These are phyloP conservation scores for Ajuga reptans DNA, from an alignment of 305 asterid genomes.

Conservation along the genomic window DNA sequence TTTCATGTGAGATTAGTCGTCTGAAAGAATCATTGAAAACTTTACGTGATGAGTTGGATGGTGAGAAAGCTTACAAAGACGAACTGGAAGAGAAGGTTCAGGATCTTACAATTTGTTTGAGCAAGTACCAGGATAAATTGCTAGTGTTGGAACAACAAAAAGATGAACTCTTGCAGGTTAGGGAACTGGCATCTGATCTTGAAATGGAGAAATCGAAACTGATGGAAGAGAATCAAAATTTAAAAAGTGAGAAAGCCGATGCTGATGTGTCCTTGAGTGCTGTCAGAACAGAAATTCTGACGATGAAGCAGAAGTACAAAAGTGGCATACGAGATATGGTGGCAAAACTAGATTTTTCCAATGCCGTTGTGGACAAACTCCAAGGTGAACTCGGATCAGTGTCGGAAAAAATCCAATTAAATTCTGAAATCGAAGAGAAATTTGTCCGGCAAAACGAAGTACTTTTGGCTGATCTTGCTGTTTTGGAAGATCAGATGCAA, in stretches of 20 bases:
- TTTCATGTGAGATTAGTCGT: slow-evolving; percentile 43
- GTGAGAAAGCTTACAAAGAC: slow-evolving; percentile 39
- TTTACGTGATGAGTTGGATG: slow-evolving; percentile 44
- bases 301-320: slow-evolving; percentile 51
- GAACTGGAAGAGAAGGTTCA: slow-evolving; percentile 47
- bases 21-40: slow-evolving; percentile 44
- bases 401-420: slow-evolving; percentile 44
- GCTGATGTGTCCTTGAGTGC: slow-evolving; percentile 49
- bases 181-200: slow-evolving; percentile 45
- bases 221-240: slow-evolving; percentile 56
- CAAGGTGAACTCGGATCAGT: slow-evolving; percentile 62
- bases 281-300: slow-evolving; percentile 56
- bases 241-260: slow-evolving; percentile 47
- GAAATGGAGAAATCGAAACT: slow-evolving; percentile 55
- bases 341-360: slow-evolving; percentile 46
- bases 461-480: slow-evolving; percentile 60
- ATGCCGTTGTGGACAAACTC: slow-evolving; percentile 64
- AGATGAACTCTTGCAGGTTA: slow-evolving; percentile 44
- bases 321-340: slow-evolving; percentile 42
- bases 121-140: slow-evolving; percentile 33
- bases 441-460: slow-evolving; percentile 37
- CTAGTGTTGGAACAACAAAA: slow-evolving; percentile 37
- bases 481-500: slow-evolving; percentile 60
- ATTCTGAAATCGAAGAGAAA: slow-evolving; percentile 55
- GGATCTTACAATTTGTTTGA: slow-evolving; percentile 44